Base-by-base conservation (phyloP, 768 basidiomycete species). In the Scleroderma bovista region DNA sequence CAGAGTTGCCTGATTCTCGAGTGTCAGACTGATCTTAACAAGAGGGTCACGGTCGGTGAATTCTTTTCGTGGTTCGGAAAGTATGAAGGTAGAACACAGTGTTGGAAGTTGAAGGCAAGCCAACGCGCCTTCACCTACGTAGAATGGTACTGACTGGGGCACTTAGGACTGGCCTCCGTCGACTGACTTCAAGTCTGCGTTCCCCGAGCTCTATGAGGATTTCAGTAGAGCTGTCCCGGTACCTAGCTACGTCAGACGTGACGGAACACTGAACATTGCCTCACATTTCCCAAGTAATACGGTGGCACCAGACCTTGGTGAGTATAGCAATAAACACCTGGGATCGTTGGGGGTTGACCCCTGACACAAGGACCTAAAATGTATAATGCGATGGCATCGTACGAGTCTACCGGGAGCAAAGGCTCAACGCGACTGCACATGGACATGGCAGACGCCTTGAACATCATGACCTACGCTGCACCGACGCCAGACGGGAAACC, bases 391-490 rank as follows among this genome's bases (percentile, higher is more conserved):
- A 83, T 91, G 71, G 82, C 83, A 10, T 86, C 86, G 3, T 76
- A 73, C 36, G 83, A 87, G 58, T 63, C 68, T 4, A 64, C 72
- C 26, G 86, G 86, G 3, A 87, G 82, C 60, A 85, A 87, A 58
- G 93, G 93, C 2, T 84, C 89, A 19, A 96, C 93, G 10, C 75
- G 89, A 50, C 69, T 96, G 45, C 94, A 96, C 58, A 92, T 95
- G 89, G 91, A 92, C 66, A 90, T 93, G 81, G 88, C 88, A 0
- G 93, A 93, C 58, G 93, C 94, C 5, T 71, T 96, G 53, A 97
- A 97, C 64, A 78, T 97, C 52, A 89, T 96, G 88, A 78, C 89
- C 1, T 83, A 82, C 61, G 80, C 93, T 9, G 69, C 75, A 42
- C 64, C 71, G 10, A 69, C 60, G 13, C 77, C 86, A 22, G 82